A percentile compares a stretch with the other conserved stretches of the same genome.
Conservation (phyloP, 1,284 basidiomycete species). For the Veloporphyrellus conicus region DNA sequence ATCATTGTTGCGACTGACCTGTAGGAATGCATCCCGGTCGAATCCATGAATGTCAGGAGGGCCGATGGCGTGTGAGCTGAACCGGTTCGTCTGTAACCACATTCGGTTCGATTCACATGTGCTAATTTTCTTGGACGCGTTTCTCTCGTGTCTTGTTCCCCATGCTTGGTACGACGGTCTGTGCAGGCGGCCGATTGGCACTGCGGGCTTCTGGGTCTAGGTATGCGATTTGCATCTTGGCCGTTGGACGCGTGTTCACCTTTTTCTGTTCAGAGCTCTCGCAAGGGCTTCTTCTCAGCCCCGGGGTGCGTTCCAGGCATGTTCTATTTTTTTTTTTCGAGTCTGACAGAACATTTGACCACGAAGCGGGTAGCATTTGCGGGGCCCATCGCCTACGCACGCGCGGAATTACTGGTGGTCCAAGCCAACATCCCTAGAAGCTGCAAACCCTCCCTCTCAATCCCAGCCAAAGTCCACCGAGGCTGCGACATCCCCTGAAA, state of each 20-base stretch:
- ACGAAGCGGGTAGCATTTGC: slow-evolving; percentile 6
- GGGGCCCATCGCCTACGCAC: slow-evolving; percentile 4
- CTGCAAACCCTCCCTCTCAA: not conserved
- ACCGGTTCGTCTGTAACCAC: slow-evolving; percentile 11
- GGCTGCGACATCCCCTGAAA: not conserved
- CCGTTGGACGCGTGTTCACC: slow-evolving; percentile 10
- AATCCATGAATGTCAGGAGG: not conserved
- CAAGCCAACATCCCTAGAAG: slow-evolving; percentile 14
- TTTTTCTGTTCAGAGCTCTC: slow-evolving; percentile 10
- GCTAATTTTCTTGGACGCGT: slow-evolving; percentile 6
- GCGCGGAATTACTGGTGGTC: slow-evolving; percentile 35
- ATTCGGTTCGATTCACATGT: slow-evolving; percentile 14
- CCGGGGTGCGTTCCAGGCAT: slow-evolving; percentile 22
- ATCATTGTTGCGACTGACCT: slow-evolving; percentile 18
- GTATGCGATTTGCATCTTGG: slow-evolving; percentile 9
- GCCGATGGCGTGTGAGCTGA: slow-evolving; percentile 25
- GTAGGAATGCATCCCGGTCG: slow-evolving; percentile 28
- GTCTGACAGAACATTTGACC: slow-evolving; percentile 1
- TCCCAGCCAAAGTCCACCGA: not conserved
- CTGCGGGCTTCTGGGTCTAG: slow-evolving; percentile 25
- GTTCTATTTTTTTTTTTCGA: slow-evolving; percentile 4
- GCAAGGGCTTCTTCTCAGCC: slow-evolving; percentile 7
- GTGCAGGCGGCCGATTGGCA: slow-evolving; percentile 23
- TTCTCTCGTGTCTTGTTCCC: slow-evolving; percentile 1
- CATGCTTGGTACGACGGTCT: slow-evolving; percentile 24